Percentiles rank a stretch among this genome's conserved stretches.
These are phyloP conservation scores for Cutaneotrichosporon dermatis DNA, from an alignment of 1,284 basidiomycete genomes.

Conservation along the genomic window DNA sequence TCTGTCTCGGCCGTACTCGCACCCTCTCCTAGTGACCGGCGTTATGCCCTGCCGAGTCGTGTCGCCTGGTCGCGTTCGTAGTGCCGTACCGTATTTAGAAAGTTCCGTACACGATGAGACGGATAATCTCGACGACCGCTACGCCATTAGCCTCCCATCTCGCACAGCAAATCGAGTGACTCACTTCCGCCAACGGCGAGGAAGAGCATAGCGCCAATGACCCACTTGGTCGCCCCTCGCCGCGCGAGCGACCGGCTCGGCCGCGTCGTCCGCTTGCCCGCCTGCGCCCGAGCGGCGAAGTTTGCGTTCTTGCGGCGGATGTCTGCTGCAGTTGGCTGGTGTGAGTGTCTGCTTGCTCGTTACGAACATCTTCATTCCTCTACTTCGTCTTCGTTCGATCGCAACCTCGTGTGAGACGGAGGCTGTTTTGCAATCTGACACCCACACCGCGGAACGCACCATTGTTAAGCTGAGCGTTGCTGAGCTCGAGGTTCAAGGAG, in stretches of 20 bases:
- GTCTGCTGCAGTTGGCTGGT: constrained; percentile 42
- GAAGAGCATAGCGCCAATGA: constrained; percentile 41
- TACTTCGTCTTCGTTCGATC: no score
- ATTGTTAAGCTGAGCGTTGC: no score
- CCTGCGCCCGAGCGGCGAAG: constrained; percentile 39
- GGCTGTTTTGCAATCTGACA: no score
- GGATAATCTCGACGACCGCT: constrained; percentile 42
- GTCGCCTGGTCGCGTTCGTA: not conserved
- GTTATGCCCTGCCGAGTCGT: no score
- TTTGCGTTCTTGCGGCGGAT: constrained; percentile 47
- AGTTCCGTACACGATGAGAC: constrained; percentile 34
- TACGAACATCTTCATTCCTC: no score
- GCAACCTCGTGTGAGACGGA: no score
- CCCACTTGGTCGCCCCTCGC: constrained; percentile 34
- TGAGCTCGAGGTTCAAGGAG: no score
- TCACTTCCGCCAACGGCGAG: constrained; percentile 43
- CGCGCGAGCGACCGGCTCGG: constrained; percentile 32
- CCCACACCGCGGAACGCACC: no score
- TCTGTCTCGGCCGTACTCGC: not conserved
- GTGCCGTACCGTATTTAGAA: constrained; percentile 12
- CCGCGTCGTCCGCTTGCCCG: constrained; percentile 39
- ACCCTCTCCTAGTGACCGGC: not conserved
- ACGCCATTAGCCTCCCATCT: not conserved
- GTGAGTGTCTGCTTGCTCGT: not conserved
- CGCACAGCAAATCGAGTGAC: constrained; percentile 11